Evolutionary conservation across 306 rosid species (phyloP), one percentile per base, ranked within the genome.

Genomic region (Medicago truncatula): DNA sequence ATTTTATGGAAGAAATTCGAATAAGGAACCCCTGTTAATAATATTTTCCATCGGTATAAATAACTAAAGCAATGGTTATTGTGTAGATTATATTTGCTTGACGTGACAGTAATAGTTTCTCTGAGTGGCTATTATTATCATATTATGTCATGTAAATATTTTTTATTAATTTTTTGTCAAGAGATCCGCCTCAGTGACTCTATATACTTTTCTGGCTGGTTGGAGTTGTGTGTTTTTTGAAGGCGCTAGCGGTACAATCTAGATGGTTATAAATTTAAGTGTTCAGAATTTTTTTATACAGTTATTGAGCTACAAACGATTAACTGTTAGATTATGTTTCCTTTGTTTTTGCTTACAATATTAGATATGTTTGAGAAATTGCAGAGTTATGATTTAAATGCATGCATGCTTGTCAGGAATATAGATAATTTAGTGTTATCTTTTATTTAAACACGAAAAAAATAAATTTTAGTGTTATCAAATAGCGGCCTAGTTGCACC

Each of bases 331-430:
- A 68, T 53, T 12, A 8, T 52, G 31, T 40, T 67, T 82, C 28
- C 28, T 43, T 15, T n/a, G 66, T 71, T 72, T 78, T 43, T 66
- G 56, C 21, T 28, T 53, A 46, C 46, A 67, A 73, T 63, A 8
- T 31, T 63, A 9, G 52, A 31, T 57, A 34, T 34, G 41, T 56
- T 53, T 67, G 23, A 70, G 79, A 46, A 54, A 7, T 57, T 56
- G 52, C 34, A 23, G 66, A 52, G 70, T 18, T 68, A 44, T 56
- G 83, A 66, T 56, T 41, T 62, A 53, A 65, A 73, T 73, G 56
- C 7, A 73, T 73, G 56, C 7, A 57, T 73, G 80, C 5, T 68
- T 60, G 68, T 52, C 69, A 68, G 44, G 73, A 67, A 82, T 67
- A 17, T 56, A 53, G 50, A 58, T 11, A 57, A 70, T 47, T 52